phyloP scores from a whole-genome alignment of 1,284 basidiomycete species.

The Sphaerobolus stellatus region DNA sequence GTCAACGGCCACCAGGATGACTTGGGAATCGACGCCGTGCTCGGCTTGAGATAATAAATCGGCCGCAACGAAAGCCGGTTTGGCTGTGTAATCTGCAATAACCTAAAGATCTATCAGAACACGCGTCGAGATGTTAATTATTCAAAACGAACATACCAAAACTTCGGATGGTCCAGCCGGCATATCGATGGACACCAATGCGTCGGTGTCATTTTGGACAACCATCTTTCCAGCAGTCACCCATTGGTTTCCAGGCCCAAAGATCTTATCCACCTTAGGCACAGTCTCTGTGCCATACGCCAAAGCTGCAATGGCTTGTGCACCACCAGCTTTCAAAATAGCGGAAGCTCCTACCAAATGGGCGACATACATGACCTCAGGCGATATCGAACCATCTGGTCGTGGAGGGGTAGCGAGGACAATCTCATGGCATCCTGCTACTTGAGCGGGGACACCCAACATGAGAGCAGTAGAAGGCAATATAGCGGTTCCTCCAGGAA shows the following conservation, averaged over 20 bases:
- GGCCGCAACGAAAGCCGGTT: conserved; percentile 91
- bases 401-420: conserved; percentile 95
- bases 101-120: conserved; percentile 52
- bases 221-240: conserved; percentile 99
- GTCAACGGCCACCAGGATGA: conserved; percentile 84
- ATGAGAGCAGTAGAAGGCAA: conserved; percentile 97
- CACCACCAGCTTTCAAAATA: conserved; percentile 92
- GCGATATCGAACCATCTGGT: conserved; percentile 85
- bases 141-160: conserved; percentile 58
- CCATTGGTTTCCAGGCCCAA: conserved; percentile 99
- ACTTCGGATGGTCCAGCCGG: conserved; percentile 98
- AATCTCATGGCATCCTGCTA: conserved; percentile 91
- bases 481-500: conserved; percentile 96
- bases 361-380: conserved; percentile 95
- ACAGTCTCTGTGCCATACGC: conserved; percentile 95
- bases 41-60: conserved; percentile 98
- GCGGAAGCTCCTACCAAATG: conserved; percentile 84
- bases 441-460: conserved; percentile 97
- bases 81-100: conserved; percentile 85
- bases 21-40: conserved; percentile 97
- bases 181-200: conserved; percentile 97
- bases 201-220: conserved; percentile 98
- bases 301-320: conserved; percentile 95
- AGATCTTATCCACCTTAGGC: conserved; percentile 99
- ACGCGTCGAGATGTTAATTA: not conserved